phyloP scores from a whole-genome alignment of 208 protist species.

The Leishmania major region DNA sequence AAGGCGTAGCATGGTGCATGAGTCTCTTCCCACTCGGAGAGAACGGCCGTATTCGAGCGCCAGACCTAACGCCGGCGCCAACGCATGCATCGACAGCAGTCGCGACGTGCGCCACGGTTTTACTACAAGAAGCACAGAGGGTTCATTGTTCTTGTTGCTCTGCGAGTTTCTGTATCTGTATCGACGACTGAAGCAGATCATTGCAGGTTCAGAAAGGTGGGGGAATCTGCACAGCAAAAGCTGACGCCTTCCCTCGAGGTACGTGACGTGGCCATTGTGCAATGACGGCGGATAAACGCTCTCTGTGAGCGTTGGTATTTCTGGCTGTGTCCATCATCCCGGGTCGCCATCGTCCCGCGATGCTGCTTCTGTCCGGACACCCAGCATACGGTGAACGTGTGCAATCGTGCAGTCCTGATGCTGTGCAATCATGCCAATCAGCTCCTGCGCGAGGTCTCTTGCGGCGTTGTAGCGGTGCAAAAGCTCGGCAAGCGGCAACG shows the following conservation, averaged over 20 bases:
- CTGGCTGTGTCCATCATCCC: background rate
- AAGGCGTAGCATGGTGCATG: background rate
- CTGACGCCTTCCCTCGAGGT: background rate
- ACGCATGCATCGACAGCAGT: background rate
- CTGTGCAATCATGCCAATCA: constrained; percentile 39
- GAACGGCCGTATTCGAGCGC: background rate
- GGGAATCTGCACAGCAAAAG: background rate
- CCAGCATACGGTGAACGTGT: constrained; percentile 34
- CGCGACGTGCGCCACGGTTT: background rate
- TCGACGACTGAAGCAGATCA: background rate
- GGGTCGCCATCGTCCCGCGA: background rate
- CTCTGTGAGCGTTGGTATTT: background rate
- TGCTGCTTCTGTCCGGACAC: constrained; percentile 2
- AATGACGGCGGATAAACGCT: background rate
- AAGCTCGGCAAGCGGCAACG: constrained; percentile 14
- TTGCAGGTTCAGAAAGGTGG: background rate
- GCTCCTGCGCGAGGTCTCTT: constrained; percentile 35
- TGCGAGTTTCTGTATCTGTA: background rate
- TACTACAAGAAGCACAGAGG: background rate
- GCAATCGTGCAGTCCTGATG: constrained; percentile 25
- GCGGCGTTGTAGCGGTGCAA: constrained; percentile 51
- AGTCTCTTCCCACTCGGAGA: background rate
- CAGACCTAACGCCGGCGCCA: background rate
- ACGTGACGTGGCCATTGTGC: too few species aligned
- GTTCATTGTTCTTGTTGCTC: background rate